phyloP scores from a whole-genome alignment of 225 moss, liverwort and hornwort genomes.

The Bryoerythrophyllum caledonicum region DNA sequence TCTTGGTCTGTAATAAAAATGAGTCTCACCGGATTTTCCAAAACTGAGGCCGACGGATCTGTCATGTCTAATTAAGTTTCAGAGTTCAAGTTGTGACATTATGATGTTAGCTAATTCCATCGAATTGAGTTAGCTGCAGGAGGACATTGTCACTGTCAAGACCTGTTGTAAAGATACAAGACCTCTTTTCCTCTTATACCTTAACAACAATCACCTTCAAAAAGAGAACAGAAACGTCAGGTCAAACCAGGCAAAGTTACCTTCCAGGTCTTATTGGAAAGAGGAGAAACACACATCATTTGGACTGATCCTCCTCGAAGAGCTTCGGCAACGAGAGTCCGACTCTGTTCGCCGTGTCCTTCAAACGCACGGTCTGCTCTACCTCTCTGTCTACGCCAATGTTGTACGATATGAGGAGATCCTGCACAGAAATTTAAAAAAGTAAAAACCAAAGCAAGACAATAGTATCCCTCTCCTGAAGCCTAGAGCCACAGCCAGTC shows the following conservation, averaged over 20 bases:
- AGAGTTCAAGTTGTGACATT: too few species aligned
- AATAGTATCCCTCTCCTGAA: constrained; percentile 30
- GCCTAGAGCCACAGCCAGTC: constrained; percentile 14
- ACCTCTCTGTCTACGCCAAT: constrained; percentile 74
- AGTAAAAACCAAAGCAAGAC: background rate
- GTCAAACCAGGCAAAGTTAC: background rate
- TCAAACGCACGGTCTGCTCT: constrained; percentile 60
- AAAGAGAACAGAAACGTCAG: background rate
- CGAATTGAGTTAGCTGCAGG: too few species aligned
- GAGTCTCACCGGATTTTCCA: too few species aligned
- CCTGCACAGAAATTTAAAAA: constrained; percentile 35
- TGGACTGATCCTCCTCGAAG: constrained; percentile 34
- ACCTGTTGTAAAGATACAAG: background rate
- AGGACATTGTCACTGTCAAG: too few species aligned
- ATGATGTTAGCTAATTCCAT: too few species aligned
- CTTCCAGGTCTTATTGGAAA: background rate
- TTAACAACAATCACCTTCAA: background rate
- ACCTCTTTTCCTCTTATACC: background rate
- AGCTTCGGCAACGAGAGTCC: constrained; percentile 74
- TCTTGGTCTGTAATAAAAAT: too few species aligned
- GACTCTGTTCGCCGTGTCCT: constrained; percentile 66
- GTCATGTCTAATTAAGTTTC: too few species aligned
- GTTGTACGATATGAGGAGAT: constrained; percentile 82
- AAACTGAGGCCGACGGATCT: too few species aligned
- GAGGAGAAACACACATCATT: constrained; percentile 15